A percentile compares a stretch with the other conserved stretches of the same genome.
Evolutionary conservation across 305 asterid species (phyloP).

Genomic region (Euphrasia arctica): DNA sequence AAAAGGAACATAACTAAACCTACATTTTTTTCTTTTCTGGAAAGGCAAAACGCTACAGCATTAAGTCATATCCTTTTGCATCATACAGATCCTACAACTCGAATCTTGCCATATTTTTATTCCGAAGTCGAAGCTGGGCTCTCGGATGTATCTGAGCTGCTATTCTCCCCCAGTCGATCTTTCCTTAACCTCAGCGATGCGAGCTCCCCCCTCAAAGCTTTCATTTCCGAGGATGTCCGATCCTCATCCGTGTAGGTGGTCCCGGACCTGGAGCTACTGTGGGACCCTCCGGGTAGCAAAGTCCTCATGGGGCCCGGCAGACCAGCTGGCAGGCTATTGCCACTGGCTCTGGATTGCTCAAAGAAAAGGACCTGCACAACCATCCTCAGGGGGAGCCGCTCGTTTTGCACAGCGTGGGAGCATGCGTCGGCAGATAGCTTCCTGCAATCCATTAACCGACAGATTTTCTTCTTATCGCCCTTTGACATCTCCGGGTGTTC

Average conservation of each 20-base stretch:
- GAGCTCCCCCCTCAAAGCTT: conserved; percentile 56
- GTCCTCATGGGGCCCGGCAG: conserved; percentile 44
- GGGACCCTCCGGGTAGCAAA: conserved; percentile 51
- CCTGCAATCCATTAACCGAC: conserved; percentile 73
- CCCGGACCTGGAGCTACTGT: conserved; percentile 66
- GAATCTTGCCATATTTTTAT: conserved; percentile 25
- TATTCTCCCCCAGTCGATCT: conserved; percentile 22
- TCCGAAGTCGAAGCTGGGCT: conserved; percentile 61
- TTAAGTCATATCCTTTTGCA: background rate
- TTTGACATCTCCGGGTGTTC: conserved; percentile 67
- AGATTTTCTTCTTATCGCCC: conserved; percentile 66
- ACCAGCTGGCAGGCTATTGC: conserved; percentile 44
- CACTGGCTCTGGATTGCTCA: conserved; percentile 51
- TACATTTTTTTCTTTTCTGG: conserved; percentile 1
- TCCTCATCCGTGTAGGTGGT: conserved; percentile 76
- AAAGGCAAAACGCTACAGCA: conserved; percentile 1
- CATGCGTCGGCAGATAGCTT: conserved; percentile 80
- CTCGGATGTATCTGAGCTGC: conserved; percentile 70
- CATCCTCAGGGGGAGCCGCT: conserved; percentile 72
- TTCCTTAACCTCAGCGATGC: conserved; percentile 41
- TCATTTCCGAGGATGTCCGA: conserved; percentile 51
- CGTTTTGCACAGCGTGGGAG: conserved; percentile 77
- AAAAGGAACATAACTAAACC: background rate
- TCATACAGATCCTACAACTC: background rate
- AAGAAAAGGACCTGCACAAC: conserved; percentile 82